phyloP scores from a whole-genome alignment of 2,329 filamentous ascomycete genomes.

The Cercospora sesami region DNA sequence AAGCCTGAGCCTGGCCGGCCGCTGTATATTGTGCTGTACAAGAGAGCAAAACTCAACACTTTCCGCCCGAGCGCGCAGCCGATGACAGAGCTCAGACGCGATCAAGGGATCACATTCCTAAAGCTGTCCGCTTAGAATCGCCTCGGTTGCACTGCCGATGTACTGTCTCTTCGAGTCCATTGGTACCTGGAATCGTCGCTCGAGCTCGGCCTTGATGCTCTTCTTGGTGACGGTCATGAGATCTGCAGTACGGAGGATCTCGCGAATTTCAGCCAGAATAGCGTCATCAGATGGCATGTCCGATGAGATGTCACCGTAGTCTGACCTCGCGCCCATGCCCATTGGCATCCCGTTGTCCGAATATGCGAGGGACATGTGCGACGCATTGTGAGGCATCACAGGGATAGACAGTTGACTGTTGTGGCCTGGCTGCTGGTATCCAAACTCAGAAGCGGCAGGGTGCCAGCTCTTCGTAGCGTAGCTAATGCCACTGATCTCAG shows the following conservation, averaged over 20 bases:
- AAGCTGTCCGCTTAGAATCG: conserved; percentile 45
- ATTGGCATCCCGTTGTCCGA: conserved; percentile 56
- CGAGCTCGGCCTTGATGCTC: conserved; percentile 89
- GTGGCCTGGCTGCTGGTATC: conserved; percentile 53
- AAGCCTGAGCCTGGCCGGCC: background rate
- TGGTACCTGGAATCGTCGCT: conserved; percentile 82
- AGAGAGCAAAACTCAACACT: background rate
- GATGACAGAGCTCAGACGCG: background rate
- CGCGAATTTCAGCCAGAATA: conserved; percentile 86
- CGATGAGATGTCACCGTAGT: conserved; percentile 59
- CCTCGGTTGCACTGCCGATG: conserved; percentile 59
- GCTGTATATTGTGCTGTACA: background rate
- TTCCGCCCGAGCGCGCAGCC: background rate
- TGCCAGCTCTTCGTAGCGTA: conserved; percentile 83
- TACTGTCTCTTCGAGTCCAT: conserved; percentile 88
- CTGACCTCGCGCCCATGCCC: conserved; percentile 57
- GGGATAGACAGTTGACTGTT: conserved; percentile 62
- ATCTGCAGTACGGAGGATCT: conserved; percentile 87
- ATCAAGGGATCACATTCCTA: conserved; percentile 22
- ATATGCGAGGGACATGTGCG: conserved; percentile 75
- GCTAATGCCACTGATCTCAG: conserved; percentile 88
- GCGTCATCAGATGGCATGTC: conserved; percentile 81
- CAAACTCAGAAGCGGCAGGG: conserved; percentile 63
- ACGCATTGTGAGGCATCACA: conserved; percentile 46
- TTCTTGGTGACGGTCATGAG: conserved; percentile 99